phyloP scores from a whole-genome alignment of 371 early-diverging fungal genomes.

The Rhizomucor pusillus region DNA sequence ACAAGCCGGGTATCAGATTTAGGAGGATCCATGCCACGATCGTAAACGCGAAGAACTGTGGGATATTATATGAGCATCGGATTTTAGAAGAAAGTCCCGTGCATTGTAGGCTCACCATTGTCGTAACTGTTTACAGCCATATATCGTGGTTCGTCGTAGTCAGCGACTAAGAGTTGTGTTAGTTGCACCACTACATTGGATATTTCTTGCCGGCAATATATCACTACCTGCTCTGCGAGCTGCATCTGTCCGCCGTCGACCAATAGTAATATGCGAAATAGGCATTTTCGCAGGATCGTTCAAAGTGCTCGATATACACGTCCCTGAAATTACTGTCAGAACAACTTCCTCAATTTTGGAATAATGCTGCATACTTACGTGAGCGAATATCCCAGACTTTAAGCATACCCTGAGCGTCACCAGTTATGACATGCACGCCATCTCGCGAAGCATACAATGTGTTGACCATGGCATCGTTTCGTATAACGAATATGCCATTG shows the following conservation, averaged over 20 bases:
- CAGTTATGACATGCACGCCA: conserved; percentile 73
- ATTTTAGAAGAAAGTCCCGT: not conserved
- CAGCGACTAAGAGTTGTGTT: conserved; percentile 33
- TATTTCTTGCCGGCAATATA: not conserved
- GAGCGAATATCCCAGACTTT: conserved; percentile 85
- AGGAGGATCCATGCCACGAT: conserved; percentile 78
- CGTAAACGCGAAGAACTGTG: conserved; percentile 80
- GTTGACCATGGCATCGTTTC: conserved; percentile 83
- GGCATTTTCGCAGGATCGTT: conserved; percentile 74
- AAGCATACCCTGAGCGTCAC: conserved; percentile 74
- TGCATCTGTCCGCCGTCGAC: conserved; percentile 47
- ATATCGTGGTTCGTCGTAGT: conserved; percentile 77
- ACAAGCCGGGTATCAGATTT: conserved; percentile 61
- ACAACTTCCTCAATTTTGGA: not conserved
- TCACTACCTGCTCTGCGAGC: conserved; percentile 44
- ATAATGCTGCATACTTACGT: conserved; percentile 38
- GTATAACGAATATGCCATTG: conserved; percentile 29
- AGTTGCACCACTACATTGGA: not conserved
- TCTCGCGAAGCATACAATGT: conserved; percentile 71
- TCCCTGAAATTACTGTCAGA: conserved; percentile 20
- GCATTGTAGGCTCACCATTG: conserved; percentile 58
- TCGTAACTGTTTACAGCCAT: conserved; percentile 88
- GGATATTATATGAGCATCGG: not conserved
- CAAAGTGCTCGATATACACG: conserved; percentile 53
- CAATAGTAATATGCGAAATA: conserved; percentile 75